A percentile compares a stretch with the other conserved stretches of the same genome.
phyloP scores from a whole-genome alignment of 306 rosid genomes.

The Cicer arietinum region DNA sequence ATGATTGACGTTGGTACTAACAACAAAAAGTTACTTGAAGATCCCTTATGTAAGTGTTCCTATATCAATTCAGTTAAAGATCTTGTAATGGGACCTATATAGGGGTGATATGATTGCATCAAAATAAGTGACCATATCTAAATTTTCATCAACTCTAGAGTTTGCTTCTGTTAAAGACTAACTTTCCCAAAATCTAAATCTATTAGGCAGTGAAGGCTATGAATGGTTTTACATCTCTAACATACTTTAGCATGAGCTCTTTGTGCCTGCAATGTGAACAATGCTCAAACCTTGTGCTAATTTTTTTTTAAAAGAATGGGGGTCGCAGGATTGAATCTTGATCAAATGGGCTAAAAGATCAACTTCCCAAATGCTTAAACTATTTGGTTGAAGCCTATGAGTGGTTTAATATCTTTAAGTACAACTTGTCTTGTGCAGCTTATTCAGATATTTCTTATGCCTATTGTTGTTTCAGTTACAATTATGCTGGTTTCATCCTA shows the following conservation, averaged over 20 bases:
- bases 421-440: conserved; percentile 29
- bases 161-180: conserved; percentile 7
- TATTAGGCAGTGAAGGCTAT: conserved; percentile 13
- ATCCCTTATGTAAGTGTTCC: conserved; percentile 78
- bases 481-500: conserved; percentile 13
- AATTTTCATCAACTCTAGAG: conserved; percentile 12
- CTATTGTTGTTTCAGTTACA: background rate
- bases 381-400: conserved; percentile 20
- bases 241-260: background rate
- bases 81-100: conserved; percentile 5
- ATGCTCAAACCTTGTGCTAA: conserved; percentile 7
- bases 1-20: conserved; percentile 99
- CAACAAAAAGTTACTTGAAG: conserved; percentile 80
- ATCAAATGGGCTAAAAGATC: conserved; percentile 24
- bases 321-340: background rate
- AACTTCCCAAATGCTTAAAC: conserved; percentile 14
- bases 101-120: conserved; percentile 25
- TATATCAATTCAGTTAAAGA: conserved; percentile 39
- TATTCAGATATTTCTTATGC: background rate
- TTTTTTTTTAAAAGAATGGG: background rate
- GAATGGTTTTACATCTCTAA: conserved; percentile 20
- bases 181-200: background rate
- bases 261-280: conserved; percentile 10
- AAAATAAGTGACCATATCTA: conserved; percentile 22
- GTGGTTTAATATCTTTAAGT: conserved; percentile 20